phyloP scores from a whole-genome alignment of 352 stramenopile genomes.

The Globisporangium solare region DNA sequence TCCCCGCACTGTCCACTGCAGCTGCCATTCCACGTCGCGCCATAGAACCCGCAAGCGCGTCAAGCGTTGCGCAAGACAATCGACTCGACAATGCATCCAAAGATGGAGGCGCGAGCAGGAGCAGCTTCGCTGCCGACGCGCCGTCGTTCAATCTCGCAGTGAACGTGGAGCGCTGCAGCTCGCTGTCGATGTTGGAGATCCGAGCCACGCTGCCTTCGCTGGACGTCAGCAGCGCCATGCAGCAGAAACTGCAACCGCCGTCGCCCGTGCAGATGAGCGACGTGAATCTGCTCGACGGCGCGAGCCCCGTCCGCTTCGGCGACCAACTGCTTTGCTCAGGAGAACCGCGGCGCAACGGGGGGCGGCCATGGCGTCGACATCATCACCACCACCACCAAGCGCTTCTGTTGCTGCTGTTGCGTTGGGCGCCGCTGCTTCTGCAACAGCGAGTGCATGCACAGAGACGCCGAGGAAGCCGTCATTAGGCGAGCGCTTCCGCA shows the following conservation, averaged over 20 bases:
- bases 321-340: slow-evolving; percentile 10
- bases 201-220: slow-evolving; percentile 6
- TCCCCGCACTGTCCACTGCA: background rate
- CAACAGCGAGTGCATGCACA: background rate
- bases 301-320: slow-evolving; percentile 10
- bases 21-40: too few species aligned
- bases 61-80: background rate
- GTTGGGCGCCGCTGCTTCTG: too few species aligned
- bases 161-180: slow-evolving; percentile 9
- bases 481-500: slow-evolving; percentile 28
- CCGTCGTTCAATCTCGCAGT: too few species aligned
- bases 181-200: slow-evolving; percentile 15
- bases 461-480: slow-evolving; percentile 18
- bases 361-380: too few species aligned
- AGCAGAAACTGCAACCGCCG: background rate
- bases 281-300: slow-evolving; percentile 16
- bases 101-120: background rate
- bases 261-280: slow-evolving; percentile 8
- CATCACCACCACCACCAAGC: background rate
- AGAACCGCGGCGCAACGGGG: slow-evolving; percentile 2
- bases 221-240: background rate
- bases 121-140: too few species aligned
- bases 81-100: background rate
- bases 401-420: background rate
- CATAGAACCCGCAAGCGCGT: slow-evolving; percentile 2